phyloP scores from a whole-genome alignment of 164 flowering plant species.

The Berberis thunbergii region DNA sequence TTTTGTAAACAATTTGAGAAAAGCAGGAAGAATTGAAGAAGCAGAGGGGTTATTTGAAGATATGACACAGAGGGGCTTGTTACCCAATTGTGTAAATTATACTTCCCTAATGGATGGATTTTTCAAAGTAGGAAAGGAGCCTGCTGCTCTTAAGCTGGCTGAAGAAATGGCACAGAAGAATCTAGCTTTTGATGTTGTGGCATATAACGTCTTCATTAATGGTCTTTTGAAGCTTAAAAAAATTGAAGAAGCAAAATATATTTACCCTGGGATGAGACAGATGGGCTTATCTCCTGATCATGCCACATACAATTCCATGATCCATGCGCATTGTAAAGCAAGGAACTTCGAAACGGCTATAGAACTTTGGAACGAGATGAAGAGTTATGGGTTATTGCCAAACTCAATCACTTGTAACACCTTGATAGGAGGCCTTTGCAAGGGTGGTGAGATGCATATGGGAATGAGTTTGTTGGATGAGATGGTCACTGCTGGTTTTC shows the following conservation, averaged over 20 bases:
- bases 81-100: slow-evolving; percentile 63
- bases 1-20: too few relatives aligned
- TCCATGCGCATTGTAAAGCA: slow-evolving; percentile 47
- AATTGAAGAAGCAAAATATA: slow-evolving; percentile 34
- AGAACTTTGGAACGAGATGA: slow-evolving; percentile 58
- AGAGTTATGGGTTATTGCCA: slow-evolving; percentile 34
- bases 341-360: slow-evolving; percentile 54
- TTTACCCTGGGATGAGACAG: slow-evolving; percentile 39
- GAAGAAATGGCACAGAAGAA: slow-evolving; percentile 55
- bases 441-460: slow-evolving; percentile 35
- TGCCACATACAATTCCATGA: slow-evolving; percentile 64
- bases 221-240: slow-evolving; percentile 55
- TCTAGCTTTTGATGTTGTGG: slow-evolving; percentile 52
- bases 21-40: slow-evolving; percentile 51
- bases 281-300: slow-evolving; percentile 52
- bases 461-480: slow-evolving; percentile 50
- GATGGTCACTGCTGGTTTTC: slow-evolving; percentile 33
- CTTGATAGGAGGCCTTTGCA: slow-evolving; percentile 48
- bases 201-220: slow-evolving; percentile 67
- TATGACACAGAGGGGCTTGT: slow-evolving; percentile 44
- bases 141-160: slow-evolving; percentile 52
- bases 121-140: slow-evolving; percentile 59
- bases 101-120: slow-evolving; percentile 82
- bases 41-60: slow-evolving; percentile 42
- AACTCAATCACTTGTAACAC: slow-evolving; percentile 48